Conservation (phyloP, 768 basidiomycete species). For the Termitomyces sp. region DNA sequence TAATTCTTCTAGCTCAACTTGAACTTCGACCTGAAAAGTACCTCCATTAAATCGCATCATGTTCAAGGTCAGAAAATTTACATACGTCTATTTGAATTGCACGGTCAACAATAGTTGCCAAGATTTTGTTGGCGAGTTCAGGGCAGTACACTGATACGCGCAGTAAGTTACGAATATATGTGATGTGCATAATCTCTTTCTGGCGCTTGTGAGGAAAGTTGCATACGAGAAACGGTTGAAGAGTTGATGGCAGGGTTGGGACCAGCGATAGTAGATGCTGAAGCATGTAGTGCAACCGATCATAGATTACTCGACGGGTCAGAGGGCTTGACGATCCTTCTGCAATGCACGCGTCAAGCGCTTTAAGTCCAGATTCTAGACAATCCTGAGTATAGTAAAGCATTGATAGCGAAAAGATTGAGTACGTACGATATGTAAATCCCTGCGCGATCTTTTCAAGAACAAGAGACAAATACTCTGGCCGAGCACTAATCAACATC, state of each 20-base stretch:
- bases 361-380: constrained; percentile 69
- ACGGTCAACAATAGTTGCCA: constrained; percentile 87
- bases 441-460: constrained; percentile 79
- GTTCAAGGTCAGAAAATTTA: not conserved
- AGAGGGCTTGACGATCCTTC: constrained; percentile 67
- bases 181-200: constrained; percentile 68
- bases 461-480: constrained; percentile 86
- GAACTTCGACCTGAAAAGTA: constrained; percentile 81
- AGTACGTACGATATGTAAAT: constrained; percentile 79
- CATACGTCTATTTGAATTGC: constrained; percentile 93
- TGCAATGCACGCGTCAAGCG: constrained; percentile 49
- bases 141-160: constrained; percentile 83
- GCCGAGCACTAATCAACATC: constrained; percentile 85
- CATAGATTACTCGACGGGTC: constrained; percentile 79
- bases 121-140: constrained; percentile 76
- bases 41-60: not conserved
- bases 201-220: constrained; percentile 95
- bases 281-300: constrained; percentile 83
- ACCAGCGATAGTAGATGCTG: constrained; percentile 83
- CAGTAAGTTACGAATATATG: constrained; percentile 88
- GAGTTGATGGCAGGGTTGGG: constrained; percentile 83
- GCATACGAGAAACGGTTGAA: constrained; percentile 78
- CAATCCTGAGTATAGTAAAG: not conserved
- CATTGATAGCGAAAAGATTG: not conserved
- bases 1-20: constrained; percentile 90